These are phyloP conservation scores for Capsicum pubescens DNA, from an alignment of 257 asterid genomes.

Conservation along the genomic window DNA sequence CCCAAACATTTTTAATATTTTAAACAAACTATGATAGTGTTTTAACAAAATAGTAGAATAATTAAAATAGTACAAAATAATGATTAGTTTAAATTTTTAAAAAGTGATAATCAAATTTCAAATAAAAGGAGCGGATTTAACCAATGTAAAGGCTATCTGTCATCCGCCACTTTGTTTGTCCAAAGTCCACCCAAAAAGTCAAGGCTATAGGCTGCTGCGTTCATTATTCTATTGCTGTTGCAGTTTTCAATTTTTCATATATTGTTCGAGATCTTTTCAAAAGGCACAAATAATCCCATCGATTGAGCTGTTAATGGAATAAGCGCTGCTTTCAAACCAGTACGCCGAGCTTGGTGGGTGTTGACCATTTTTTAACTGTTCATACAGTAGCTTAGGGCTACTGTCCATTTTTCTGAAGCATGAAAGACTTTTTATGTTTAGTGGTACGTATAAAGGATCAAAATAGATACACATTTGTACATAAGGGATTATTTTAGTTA, in stretches of 20 bases:
- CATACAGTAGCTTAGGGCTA: no score
- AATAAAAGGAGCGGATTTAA: not conserved
- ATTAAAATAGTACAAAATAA: not conserved
- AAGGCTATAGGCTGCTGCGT: not conserved
- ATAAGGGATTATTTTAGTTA: no score
- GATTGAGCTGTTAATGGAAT: no score
- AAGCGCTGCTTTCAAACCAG: no score
- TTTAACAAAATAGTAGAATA: not conserved
- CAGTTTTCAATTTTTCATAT: slow-evolving; percentile 4
- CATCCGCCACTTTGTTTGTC: slow-evolving; percentile 20
- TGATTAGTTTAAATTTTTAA: not conserved
- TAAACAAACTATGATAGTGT: not conserved
- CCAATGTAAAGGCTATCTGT: not conserved
- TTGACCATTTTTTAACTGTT: no score
- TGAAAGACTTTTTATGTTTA: no score
- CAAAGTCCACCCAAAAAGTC: not conserved
- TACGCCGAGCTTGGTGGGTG: no score
- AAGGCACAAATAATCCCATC: not conserved
- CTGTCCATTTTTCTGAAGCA: no score
- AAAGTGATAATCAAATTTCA: not conserved
- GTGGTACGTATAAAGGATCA: no score
- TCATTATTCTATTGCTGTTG: not conserved
- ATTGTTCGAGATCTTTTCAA: not conserved
- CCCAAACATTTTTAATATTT: not conserved
- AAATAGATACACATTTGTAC: no score